These are phyloP conservation scores for Penicillium atrosanguineum DNA, from an alignment of 495 filamentous ascomycete species.

Conservation along the genomic window DNA sequence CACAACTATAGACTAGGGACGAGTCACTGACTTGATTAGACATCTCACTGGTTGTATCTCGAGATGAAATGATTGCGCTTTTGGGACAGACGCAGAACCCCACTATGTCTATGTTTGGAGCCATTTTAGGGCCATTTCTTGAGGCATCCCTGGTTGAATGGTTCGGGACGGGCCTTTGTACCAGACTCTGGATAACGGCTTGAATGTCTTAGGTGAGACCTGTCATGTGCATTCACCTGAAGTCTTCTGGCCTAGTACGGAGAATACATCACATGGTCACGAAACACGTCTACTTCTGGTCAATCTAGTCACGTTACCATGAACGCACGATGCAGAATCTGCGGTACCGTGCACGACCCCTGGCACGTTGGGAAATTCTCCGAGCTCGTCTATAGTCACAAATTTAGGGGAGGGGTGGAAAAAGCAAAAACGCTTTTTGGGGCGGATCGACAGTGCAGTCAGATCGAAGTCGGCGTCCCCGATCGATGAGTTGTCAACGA, in stretches of 20 bases:
- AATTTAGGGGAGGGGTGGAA: slow-evolving; percentile 1
- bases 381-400: slow-evolving; percentile 4
- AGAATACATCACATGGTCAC: neutral
- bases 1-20: neutral
- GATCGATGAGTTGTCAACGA: slow-evolving; percentile 28
- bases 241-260: neutral
- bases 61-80: neutral
- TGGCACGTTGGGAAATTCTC: slow-evolving; percentile 24
- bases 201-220: neutral
- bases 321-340: neutral
- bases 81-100: neutral
- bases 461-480: slow-evolving; percentile 27
- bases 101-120: neutral
- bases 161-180: slow-evolving; percentile 31
- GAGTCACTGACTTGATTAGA: neutral
- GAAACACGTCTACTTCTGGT: neutral
- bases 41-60: neutral
- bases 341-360: slow-evolving; percentile 9
- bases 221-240: neutral
- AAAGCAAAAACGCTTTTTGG: neutral
- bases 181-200: slow-evolving; percentile 24
- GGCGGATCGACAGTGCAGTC: slow-evolving; percentile 21
- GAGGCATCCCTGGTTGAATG: slow-evolving; percentile 2
- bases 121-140: neutral
- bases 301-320: neutral